phyloP scores from a whole-genome alignment of 2,329 filamentous ascomycete genomes.

The Allantophomopsis cytisporea region DNA sequence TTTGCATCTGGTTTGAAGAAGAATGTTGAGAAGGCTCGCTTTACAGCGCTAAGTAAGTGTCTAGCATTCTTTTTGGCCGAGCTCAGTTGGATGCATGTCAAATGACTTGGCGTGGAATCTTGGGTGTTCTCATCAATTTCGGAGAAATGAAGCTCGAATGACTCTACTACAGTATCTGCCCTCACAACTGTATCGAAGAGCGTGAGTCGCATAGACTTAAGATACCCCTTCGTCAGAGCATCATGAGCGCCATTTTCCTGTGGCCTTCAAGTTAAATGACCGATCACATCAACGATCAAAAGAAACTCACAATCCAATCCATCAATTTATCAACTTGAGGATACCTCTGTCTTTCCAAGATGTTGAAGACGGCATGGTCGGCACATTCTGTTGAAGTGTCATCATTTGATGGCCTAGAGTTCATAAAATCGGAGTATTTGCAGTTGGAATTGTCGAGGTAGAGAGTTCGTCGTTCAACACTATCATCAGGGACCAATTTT shows the following conservation, averaged over 20 bases:
- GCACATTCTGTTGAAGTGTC: too few relatives aligned
- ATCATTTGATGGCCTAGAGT: too few relatives aligned
- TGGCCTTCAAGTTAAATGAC: not conserved
- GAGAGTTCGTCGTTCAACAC: not conserved
- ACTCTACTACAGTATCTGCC: too few relatives aligned
- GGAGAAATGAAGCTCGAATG: too few relatives aligned
- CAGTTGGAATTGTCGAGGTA: not conserved
- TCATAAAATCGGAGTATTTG: not conserved
- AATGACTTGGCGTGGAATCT: too few relatives aligned
- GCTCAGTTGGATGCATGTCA: too few relatives aligned
- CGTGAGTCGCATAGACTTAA: constrained; percentile 1
- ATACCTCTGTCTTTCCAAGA: not conserved
- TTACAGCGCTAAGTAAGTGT: too few relatives aligned
- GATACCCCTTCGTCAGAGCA: constrained; percentile 1
- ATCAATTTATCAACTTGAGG: not conserved
- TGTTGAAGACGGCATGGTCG: not conserved
- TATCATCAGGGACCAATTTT: not conserved
- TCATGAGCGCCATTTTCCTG: constrained; percentile 2
- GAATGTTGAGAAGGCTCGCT: too few relatives aligned
- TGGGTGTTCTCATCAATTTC: too few relatives aligned
- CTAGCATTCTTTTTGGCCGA: too few relatives aligned
- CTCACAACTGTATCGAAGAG: not conserved
- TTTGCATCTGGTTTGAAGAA: too few relatives aligned
- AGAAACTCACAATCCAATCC: constrained; percentile 1
- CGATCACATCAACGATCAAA: not conserved